Percentiles rank a stretch among this genome's conserved stretches.
Evolutionary conservation across 2,329 filamentous ascomycete genomes (phyloP).

Genomic region (Aspergillus texensis): DNA sequence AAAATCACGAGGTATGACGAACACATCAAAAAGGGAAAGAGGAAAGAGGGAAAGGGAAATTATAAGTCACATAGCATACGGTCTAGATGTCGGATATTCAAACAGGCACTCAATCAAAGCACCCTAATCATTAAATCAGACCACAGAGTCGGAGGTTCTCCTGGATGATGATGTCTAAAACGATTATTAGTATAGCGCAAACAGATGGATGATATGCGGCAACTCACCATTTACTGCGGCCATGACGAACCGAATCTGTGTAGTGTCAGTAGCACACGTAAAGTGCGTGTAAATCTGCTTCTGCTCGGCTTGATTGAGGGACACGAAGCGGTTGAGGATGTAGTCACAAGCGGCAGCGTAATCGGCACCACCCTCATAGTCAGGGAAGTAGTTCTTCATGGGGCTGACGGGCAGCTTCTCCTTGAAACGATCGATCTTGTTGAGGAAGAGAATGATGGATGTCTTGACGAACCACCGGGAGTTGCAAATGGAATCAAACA

Average conservation of each 20-base stretch:
- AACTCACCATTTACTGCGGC: slow-evolving; percentile 92
- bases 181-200: slow-evolving; percentile 26
- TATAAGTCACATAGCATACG: slow-evolving; percentile 37
- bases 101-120: slow-evolving; percentile 29
- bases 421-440: slow-evolving; percentile 77
- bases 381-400: slow-evolving; percentile 76
- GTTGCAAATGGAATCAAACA: slow-evolving; percentile 75
- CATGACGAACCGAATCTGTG: slow-evolving; percentile 99
- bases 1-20: slow-evolving; percentile 33
- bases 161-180: slow-evolving; percentile 96
- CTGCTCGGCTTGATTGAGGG: slow-evolving; percentile 96
- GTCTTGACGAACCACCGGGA: slow-evolving; percentile 74
- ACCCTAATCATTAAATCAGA: slow-evolving; percentile 72
- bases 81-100: slow-evolving; percentile 35
- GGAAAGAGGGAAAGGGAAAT: slow-evolving; percentile 8
- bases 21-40: slow-evolving; percentile 22
- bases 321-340: slow-evolving; percentile 97
- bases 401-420: slow-evolving; percentile 73
- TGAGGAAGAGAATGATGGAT: slow-evolving; percentile 72
- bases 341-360: slow-evolving; percentile 97
- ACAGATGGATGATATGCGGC: no score
- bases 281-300: slow-evolving; percentile 99
- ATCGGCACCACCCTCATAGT: slow-evolving; percentile 88
- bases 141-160: slow-evolving; percentile 97
- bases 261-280: slow-evolving; percentile 97